Conservation (phyloP, 352 stramenopile species). For the Phytophthora aleatoria region DNA sequence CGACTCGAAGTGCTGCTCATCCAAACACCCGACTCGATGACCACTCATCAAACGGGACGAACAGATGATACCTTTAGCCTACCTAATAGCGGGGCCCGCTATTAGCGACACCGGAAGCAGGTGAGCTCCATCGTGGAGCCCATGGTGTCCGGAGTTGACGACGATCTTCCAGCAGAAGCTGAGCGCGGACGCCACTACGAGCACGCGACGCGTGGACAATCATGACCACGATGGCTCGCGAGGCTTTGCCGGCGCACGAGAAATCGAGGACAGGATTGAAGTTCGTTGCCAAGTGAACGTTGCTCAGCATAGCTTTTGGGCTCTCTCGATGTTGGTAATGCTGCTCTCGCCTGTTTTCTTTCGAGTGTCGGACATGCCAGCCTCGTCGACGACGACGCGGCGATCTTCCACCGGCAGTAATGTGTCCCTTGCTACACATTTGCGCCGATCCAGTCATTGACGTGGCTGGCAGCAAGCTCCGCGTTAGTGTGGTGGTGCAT, state of each 20-base stretch:
- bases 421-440: background rate
- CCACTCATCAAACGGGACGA: conserved; percentile 6
- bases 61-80: background rate
- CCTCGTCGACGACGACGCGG: too few relatives aligned
- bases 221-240: conserved; percentile 10
- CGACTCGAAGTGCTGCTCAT: conserved; percentile 9
- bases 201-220: conserved; percentile 8
- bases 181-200: conserved; percentile 12
- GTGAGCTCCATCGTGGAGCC: too few relatives aligned
- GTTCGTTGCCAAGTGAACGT: background rate
- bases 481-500: background rate
- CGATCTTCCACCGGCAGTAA: conserved; percentile 6
- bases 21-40: conserved; percentile 17
- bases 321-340: background rate
- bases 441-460: background rate
- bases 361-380: too few relatives aligned
- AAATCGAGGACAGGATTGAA: conserved; percentile 13
- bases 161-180: background rate
- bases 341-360: too few relatives aligned
- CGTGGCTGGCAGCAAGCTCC: conserved; percentile 1
- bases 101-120: background rate
- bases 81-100: too few relatives aligned
- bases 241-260: background rate
- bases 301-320: background rate
- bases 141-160: background rate